Evolutionary conservation across 257 asterid species (phyloP).

Genomic region (Parsonsia alboflavescens): DNA sequence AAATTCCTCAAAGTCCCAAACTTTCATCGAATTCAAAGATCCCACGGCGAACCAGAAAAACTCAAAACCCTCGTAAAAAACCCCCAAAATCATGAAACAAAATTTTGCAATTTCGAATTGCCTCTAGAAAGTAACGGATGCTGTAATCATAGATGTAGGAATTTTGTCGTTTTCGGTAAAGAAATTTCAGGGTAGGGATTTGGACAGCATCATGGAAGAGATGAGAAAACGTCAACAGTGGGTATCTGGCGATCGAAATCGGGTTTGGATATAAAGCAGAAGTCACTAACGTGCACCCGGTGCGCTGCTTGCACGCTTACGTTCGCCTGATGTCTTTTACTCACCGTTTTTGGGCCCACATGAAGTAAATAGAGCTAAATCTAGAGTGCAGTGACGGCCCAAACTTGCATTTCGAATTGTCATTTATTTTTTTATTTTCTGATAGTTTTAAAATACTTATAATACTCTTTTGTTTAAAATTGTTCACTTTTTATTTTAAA

Average conservation of each 20-base stretch:
- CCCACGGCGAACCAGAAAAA: conserved; percentile 1
- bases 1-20: conserved; percentile 21
- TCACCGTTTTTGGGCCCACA: conserved; percentile 22
- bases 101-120: not conserved
- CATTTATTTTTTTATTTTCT: too few species aligned
- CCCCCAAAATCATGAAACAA: not conserved
- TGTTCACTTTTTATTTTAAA: too few species aligned
- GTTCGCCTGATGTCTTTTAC: conserved; percentile 18
- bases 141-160: conserved; percentile 14
- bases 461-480: too few species aligned
- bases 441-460: too few species aligned
- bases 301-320: conserved; percentile 16
- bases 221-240: conserved; percentile 19
- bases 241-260: conserved; percentile 30
- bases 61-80: conserved; percentile 8
- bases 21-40: conserved; percentile 18
- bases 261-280: conserved; percentile 20
- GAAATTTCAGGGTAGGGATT: conserved; percentile 19
- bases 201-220: conserved; percentile 7
- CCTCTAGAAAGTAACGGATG: conserved; percentile 2
- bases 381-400: conserved; percentile 8
- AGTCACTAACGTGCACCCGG: conserved; percentile 34
- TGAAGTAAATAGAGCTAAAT: not conserved
- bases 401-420: not conserved
- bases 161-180: conserved; percentile 8